Conservation (phyloP, 73 alveolate species). For the Paraurostyla sp. region DNA sequence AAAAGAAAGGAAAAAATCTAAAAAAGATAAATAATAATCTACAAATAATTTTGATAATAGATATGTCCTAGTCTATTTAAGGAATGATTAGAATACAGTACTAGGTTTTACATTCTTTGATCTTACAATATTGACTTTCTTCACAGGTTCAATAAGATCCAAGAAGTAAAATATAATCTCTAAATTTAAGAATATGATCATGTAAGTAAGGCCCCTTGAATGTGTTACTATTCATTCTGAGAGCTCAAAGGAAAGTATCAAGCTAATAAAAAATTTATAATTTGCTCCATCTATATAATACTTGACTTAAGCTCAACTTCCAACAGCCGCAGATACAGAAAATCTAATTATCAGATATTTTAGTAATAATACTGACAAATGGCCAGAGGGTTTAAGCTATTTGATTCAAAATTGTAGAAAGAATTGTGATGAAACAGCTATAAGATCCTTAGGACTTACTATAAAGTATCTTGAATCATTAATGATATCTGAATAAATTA, state of each 20-base stretch:
- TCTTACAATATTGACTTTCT: constrained; percentile 40
- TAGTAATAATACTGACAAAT: background rate
- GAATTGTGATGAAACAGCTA: constrained; percentile 34
- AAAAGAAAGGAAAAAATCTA: too few relatives aligned
- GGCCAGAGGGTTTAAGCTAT: constrained; percentile 29
- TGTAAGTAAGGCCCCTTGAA: constrained; percentile 68
- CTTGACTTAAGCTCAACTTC: constrained; percentile 11
- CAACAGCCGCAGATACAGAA: constrained; percentile 1
- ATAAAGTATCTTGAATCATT: constrained; percentile 58
- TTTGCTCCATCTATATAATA: constrained; percentile 11
- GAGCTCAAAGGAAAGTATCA: background rate
- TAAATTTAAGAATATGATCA: constrained; percentile 47
- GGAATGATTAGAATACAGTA: constrained; percentile 13
- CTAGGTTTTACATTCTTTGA: constrained; percentile 61
- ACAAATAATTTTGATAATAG: constrained; percentile 35
- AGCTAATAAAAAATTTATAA: background rate
- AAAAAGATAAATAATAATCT: background rate
- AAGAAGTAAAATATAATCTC: background rate
- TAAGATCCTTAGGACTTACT: constrained; percentile 30
- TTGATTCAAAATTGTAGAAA: background rate
- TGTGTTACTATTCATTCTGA: constrained; percentile 47
- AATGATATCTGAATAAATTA: constrained; percentile 53
- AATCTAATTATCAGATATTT: background rate
- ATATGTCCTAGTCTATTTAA: constrained; percentile 36
- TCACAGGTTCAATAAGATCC: constrained; percentile 56